Evolutionary conservation across 805 yeast genomes (phyloP).

Genomic region (Brettanomyces sp.): DNA sequence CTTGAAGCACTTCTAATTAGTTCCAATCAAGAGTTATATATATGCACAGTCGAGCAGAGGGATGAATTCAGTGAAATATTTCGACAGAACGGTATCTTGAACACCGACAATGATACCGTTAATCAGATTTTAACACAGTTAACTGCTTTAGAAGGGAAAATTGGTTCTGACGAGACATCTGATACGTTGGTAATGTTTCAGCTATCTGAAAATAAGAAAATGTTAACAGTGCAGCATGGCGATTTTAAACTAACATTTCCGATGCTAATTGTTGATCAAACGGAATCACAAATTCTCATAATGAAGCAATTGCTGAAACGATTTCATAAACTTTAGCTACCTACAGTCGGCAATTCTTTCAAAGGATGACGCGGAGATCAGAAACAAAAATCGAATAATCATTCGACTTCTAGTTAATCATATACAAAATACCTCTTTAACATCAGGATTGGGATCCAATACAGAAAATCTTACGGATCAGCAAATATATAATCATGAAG

Average conservation of each 20-base stretch:
- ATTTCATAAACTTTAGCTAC: constrained; percentile 6
- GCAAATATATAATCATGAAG: constrained; percentile 11
- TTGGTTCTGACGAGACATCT: neutral
- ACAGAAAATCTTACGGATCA: constrained; percentile 6
- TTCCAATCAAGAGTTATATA: neutral
- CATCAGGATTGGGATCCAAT: constrained; percentile 1
- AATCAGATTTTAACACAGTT: constrained; percentile 2
- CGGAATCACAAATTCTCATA: neutral
- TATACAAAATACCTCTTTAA: constrained; percentile 13
- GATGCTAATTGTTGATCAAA: neutral
- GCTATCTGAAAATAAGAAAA: neutral
- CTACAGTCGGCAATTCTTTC: constrained; percentile 7
- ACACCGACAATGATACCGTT: constrained; percentile 1
- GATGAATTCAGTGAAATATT: neutral
- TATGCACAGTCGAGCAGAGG: neutral
- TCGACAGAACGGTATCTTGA: neutral
- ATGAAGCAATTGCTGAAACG: neutral
- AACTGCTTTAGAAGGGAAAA: neutral
- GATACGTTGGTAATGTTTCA: neutral
- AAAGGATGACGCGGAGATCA: constrained; percentile 8
- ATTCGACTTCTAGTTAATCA: constrained; percentile 13
- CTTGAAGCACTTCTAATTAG: neutral
- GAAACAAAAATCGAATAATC: constrained; percentile 14
- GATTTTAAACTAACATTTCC: constrained; percentile 1
- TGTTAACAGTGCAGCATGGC: neutral